A percentile compares a stretch with the other conserved stretches of the same genome.
Conservation (phyloP, 192 early-diverging fungal genomes). For the Backusella liffmaniae region DNA sequence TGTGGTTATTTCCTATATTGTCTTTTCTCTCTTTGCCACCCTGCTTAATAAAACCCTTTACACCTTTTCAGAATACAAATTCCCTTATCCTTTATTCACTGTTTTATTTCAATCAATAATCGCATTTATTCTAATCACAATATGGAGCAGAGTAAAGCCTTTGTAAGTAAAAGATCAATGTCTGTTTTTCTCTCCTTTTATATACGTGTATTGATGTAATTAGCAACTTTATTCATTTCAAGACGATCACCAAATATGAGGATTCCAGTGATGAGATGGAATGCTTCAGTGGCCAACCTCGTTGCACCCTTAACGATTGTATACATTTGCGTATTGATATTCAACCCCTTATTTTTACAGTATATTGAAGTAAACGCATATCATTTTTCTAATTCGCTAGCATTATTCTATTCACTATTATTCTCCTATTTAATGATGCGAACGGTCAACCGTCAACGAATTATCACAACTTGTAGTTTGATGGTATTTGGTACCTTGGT, state of each 20-base stretch:
- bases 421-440: constrained; percentile 52
- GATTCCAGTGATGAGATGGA: constrained; percentile 56
- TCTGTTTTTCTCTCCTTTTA: background rate
- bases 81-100: constrained; percentile 60
- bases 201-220: constrained; percentile 7
- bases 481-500: constrained; percentile 57
- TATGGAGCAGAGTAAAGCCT: constrained; percentile 45
- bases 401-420: constrained; percentile 59
- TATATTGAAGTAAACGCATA: constrained; percentile 64
- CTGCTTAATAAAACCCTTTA: constrained; percentile 54
- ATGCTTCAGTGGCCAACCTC: constrained; percentile 37
- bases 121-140: constrained; percentile 44
- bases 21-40: constrained; percentile 51
- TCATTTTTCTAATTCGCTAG: constrained; percentile 59
- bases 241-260: background rate
- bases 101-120: constrained; percentile 58
- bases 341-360: constrained; percentile 60
- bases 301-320: constrained; percentile 53
- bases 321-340: constrained; percentile 57
- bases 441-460: constrained; percentile 35
- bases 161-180: constrained; percentile 32
- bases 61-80: constrained; percentile 43
- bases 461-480: constrained; percentile 46
- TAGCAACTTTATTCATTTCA: constrained; percentile 35
- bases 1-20: constrained; percentile 39